Base-by-base conservation (phyloP, 176 grass and related monocot genomes). In the Carex myosuroides region DNA sequence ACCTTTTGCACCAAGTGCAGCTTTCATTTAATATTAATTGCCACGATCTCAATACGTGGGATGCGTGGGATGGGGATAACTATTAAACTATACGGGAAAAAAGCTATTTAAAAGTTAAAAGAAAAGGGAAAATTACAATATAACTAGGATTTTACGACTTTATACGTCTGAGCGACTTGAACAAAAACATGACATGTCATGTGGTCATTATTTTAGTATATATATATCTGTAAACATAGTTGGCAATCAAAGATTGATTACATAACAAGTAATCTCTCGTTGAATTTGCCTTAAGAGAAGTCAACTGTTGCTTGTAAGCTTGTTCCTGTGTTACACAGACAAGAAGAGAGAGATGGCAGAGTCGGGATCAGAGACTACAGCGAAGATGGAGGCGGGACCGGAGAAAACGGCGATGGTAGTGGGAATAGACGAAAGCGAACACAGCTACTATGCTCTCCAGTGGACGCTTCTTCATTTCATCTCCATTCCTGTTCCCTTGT, bases 401-500 rank as follows among this genome's bases (percentile, higher is more conserved):
- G 85, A n/a, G 86, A 87, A 81, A 88, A 85, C 90, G 91, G 86
- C 75, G 32, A 95, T 95, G 92, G 91, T 98, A 86, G 91, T 90
- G 4, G 95, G 86, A 29, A 83, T 95, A 37, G 95, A 98, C 86
- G 95, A 98, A 66, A 98, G 95, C 91, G 92, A 98, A 2, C 89
- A 89, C 83, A 97, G 94, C 88, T 86, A 81, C 87, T 89, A 97
- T 88, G 94, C 94, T 60, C 90, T 97, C 57, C 91, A 93, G 90
- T 98, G 92, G 95, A 91, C 88, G 20, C 86, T 98, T 2, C 84
- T 42, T 35, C 95, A 94, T 88, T 98, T 98, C 89, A 95, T 98
- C 92, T 64, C 89, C 41, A 11, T 48, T 44, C 60, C 77, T 0
- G 66, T 12, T 37, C 84, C 79, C 64, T 67, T 44, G 81, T 98